Evolutionary conservation across 2,329 filamentous ascomycete genomes (phyloP).

Genomic region (Harringtonia aguacate): DNA sequence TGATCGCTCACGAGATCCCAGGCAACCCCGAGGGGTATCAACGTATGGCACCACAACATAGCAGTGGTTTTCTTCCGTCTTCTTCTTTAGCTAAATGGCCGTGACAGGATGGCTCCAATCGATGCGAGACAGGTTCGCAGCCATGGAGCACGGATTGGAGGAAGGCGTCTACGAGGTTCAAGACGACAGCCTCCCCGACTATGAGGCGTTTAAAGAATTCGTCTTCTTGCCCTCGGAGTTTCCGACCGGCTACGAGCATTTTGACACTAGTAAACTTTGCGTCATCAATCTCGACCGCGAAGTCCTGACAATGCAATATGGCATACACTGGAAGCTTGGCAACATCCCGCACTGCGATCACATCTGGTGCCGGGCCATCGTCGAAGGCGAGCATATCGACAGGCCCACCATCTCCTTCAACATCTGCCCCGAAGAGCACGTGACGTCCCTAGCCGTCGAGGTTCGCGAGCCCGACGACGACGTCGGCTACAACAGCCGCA

Average conservation of each 20-base stretch:
- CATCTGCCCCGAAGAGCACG: neutral
- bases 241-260: neutral
- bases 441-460: slow-evolving; percentile 2
- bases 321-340: slow-evolving; percentile 4
- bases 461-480: neutral
- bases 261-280: neutral
- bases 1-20: too few species aligned
- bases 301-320: slow-evolving; percentile 3
- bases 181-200: neutral
- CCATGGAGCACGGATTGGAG: neutral
- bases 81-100: too few species aligned
- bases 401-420: neutral
- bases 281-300: slow-evolving; percentile 3
- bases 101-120: slow-evolving; percentile 3
- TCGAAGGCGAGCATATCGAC: neutral
- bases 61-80: too few species aligned
- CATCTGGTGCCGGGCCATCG: neutral
- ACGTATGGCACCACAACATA: too few species aligned
- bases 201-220: neutral
- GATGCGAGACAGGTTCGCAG: neutral
- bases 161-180: neutral
- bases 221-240: neutral
- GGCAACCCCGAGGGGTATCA: too few species aligned
- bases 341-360: slow-evolving; percentile 1
- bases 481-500: neutral